Base-by-base conservation (phyloP, 495 filamentous ascomycete genomes). In the Thermothielavioides terrestris region DNA sequence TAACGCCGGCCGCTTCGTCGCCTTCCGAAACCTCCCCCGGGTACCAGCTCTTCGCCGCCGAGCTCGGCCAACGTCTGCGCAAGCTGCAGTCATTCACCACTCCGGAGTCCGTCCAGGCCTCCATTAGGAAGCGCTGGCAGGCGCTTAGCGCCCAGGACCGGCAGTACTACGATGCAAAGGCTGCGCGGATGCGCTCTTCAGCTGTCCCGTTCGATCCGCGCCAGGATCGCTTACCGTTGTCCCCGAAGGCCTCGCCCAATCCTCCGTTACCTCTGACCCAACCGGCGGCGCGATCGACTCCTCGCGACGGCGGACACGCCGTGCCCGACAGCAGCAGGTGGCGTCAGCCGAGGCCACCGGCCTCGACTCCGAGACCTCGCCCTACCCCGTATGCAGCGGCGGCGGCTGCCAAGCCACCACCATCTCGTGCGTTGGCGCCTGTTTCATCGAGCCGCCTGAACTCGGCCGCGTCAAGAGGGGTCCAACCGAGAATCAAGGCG, bases 401-500 rank as follows among this genome's bases (percentile, higher is more conserved):
- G 15, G 36, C 2, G 8, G 4, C 26, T 12, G 21, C 21, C n/a
- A 22, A n/a, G 11, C 15, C 20, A 4, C 32, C 39, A 14, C 30
- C 48, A 8, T 18, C 21, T 12, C n/a, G 30, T 26, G 48, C 21
- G 9, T 15, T 35, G 5, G 36, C 17, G 1, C 30, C 37, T 8
- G 20, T 50, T 27, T 50, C 48, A 8, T 35, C 38, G 5, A 42
- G 22, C 17, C 48, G 38, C 2, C 40, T 50, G 2, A 50, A 50
- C 37, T 18, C 39, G 9, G 6, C n/a, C 0, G 26, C 10, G 4
- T 1, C 38, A 18, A 2, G 17, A 7, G 30, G 21, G n/a, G n/a
- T n/a, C 6, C 0, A 27, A 0, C 11, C 28, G 6, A 50, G 14
- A 22, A 28, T 50, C 30, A 50, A 50, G 30, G 15, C 22, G 20